A percentile compares a stretch with the other conserved stretches of the same genome.
These are phyloP conservation scores for Ogataea henricii DNA, from an alignment of 805 yeast genomes.

Conservation along the genomic window DNA sequence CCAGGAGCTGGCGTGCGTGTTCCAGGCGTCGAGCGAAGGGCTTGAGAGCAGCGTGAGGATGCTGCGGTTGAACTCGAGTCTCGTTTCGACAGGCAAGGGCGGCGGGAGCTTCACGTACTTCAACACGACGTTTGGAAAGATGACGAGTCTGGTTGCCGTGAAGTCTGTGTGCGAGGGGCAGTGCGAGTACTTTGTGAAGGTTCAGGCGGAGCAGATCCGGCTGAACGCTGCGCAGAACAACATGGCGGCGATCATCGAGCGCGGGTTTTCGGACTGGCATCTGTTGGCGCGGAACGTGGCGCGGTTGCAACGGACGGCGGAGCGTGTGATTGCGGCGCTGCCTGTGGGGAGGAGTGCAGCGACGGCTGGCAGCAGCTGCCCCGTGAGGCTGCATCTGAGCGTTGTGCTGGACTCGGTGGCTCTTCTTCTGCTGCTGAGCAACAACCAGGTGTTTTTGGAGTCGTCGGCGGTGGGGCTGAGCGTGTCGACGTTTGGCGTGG, in stretches of 20 bases:
- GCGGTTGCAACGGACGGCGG: neutral
- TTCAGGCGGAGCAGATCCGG: constrained; percentile 21
- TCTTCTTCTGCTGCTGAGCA: constrained; percentile 15
- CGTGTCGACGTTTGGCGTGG: constrained; percentile 20
- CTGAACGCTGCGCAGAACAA: constrained; percentile 17
- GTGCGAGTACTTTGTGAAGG: constrained; percentile 4
- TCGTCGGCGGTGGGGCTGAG: constrained; percentile 11
- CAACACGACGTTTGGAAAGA: constrained; percentile 9
- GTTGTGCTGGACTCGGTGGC: constrained; percentile 13
- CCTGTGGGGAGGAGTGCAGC: no score
- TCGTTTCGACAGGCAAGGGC: constrained; percentile 10
- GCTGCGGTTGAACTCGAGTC: constrained; percentile 9
- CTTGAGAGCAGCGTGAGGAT: constrained; percentile 11
- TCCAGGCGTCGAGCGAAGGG: constrained; percentile 14
- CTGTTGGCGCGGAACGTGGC: neutral
- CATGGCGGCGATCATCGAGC: constrained; percentile 10
- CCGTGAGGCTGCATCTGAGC: constrained; percentile 3
- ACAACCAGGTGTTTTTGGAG: constrained; percentile 21
- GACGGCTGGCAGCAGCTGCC: neutral
- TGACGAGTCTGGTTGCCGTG: constrained; percentile 8
- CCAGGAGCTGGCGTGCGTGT: constrained; percentile 12
- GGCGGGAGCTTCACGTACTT: constrained; percentile 13
- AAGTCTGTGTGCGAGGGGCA: constrained; percentile 3
- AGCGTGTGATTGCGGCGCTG: neutral
- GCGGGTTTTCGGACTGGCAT: constrained; percentile 13